Conservation (phyloP, 192 early-diverging fungal genomes). For the Podila clonocystis region DNA sequence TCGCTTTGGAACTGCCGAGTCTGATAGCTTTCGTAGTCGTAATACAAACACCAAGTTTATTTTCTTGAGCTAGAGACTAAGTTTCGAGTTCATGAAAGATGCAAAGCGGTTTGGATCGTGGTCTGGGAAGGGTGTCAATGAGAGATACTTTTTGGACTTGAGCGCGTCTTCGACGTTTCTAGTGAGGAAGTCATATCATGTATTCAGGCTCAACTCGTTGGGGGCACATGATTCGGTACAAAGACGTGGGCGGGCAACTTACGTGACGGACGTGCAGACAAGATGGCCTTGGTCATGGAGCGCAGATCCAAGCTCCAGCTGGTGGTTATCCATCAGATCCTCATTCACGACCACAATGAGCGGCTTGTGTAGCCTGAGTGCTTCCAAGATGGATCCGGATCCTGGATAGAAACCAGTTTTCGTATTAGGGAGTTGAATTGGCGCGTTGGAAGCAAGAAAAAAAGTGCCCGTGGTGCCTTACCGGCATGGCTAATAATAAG, state of each 20-base stretch:
- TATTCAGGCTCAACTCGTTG: neutral
- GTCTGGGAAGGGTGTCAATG: constrained; percentile 42
- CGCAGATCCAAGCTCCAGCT: constrained; percentile 80
- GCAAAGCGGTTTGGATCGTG: constrained; percentile 43
- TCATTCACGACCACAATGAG: constrained; percentile 82
- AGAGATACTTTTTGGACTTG: constrained; percentile 13
- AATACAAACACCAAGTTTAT: too few species aligned
- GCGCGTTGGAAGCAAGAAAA: neutral
- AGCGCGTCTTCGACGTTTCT: constrained; percentile 41
- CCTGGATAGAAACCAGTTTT: constrained; percentile 47
- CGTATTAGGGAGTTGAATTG: too few species aligned
- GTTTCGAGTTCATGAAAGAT: constrained; percentile 41
- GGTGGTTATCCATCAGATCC: constrained; percentile 88
- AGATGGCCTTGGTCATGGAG: constrained; percentile 68
- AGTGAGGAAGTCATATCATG: neutral
- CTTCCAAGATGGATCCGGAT: constrained; percentile 89
- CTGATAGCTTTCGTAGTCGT: too few species aligned
- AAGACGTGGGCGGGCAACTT: neutral
- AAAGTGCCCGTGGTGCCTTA: constrained; percentile 7
- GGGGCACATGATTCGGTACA: neutral
- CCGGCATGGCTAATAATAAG: constrained; percentile 88
- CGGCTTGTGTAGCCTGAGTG: constrained; percentile 68
- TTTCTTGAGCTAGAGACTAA: constrained; percentile 18
- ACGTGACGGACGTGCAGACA: constrained; percentile 55
- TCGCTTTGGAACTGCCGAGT: neutral